These are phyloP conservation scores for Herpotrichia juniperi DNA, from an alignment of 2,329 filamentous ascomycete species.

Conservation along the genomic window DNA sequence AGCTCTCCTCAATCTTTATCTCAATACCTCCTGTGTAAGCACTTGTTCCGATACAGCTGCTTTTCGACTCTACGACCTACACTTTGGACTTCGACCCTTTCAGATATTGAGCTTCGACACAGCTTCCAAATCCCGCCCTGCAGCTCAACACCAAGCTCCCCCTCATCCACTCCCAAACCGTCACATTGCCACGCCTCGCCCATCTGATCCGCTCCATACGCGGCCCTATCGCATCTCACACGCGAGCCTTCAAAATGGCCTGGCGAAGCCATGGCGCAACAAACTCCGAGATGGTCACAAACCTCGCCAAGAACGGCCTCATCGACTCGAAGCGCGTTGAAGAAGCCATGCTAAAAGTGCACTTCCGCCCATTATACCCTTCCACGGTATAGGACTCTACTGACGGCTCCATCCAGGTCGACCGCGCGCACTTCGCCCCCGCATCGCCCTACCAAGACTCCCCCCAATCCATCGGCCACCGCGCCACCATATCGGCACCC, in stretches of 20 bases:
- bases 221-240: conserved; percentile 10
- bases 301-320: conserved; percentile 73
- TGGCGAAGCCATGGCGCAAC: conserved; percentile 82
- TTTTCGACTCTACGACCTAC: too few species aligned
- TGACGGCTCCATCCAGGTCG: conserved; percentile 64
- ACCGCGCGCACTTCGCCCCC: conserved; percentile 84
- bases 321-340: conserved; percentile 76
- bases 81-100: too few species aligned
- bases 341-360: conserved; percentile 77
- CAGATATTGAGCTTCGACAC: too few species aligned
- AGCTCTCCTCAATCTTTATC: neutral
- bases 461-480: conserved; percentile 70
- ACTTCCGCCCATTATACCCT: conserved; percentile 12
- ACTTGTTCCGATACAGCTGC: neutral
- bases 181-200: conserved; percentile 27
- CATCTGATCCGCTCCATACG: conserved; percentile 25
- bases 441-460: conserved; percentile 73
- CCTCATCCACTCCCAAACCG: conserved; percentile 7
- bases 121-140: too few species aligned
- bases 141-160: neutral
- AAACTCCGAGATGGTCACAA: conserved; percentile 78
- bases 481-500: conserved; percentile 73
- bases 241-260: conserved; percentile 68
- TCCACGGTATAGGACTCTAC: neutral
- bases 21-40: neutral